Evolutionary conservation across 192 early-diverging fungal species (phyloP), one percentile per base, ranked within the genome.

Genomic region (Globomyces pollinis-pini): DNA sequence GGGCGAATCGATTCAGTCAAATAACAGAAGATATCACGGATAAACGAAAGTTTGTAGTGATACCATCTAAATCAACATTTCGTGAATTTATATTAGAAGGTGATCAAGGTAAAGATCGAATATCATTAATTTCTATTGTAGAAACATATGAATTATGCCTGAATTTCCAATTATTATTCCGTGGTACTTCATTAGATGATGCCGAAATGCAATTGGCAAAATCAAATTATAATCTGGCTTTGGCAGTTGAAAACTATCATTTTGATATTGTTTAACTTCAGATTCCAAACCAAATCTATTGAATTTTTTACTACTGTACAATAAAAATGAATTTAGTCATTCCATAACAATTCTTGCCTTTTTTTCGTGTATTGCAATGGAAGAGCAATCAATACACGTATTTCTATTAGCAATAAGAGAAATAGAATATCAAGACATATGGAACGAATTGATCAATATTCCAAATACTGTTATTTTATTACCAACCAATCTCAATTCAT

Each of bases 11-110:
- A 9, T 29, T 31, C 5, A 43, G n/a, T 13, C 36, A 39, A 57
- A 33, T 31, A 43, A 57, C 31, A 18, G 38, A 39, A 18, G 55
- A 57, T n/a, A 57, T 57, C 15, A 30, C 39, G 5, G 15, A n/a
- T 23, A 57, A 57, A 30, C 15, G 55, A 6, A 57, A 57, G 18
- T 57, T 57, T 33, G 32, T 57, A 24, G 55, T 57, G 1, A 57
- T 57, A 26, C 55, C 55, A 32, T 57, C 55, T 7, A 39, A 31
- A 57, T 57, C 55, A 16, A 57, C 55, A 43, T 57, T 57, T 33
- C 38, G 39, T 39, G 50, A 57, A 16, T 57, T 39, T 21, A 31
- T 26, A 12, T 57, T 57, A 15, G 55, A 57, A 23, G 28, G 21
- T 15, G 55, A 33, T 24, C 55, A 26, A 57, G 55, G 55, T 44